Evolutionary conservation across 257 asterid species (phyloP).

Genomic region (Solanum chmielewskii): DNA sequence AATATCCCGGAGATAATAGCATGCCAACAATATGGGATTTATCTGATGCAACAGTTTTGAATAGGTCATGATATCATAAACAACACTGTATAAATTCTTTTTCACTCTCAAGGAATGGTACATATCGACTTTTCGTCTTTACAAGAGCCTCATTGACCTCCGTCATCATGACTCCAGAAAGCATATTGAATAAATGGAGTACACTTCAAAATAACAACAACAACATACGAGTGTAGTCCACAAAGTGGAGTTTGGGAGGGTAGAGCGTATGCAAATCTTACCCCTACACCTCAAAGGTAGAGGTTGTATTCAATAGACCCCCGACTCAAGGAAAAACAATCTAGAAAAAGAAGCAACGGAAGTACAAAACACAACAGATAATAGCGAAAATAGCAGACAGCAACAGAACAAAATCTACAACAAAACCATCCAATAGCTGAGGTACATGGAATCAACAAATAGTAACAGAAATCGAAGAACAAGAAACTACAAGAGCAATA

Average conservation of each 20-base stretch:
- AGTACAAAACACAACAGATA: background rate
- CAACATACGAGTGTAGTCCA: background rate
- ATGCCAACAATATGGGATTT: background rate
- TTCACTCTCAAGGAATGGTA: background rate
- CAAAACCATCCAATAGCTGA: background rate
- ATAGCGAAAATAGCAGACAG: background rate
- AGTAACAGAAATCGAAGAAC: background rate
- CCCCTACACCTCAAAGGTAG: background rate
- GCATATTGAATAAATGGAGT: background rate
- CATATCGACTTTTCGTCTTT: background rate
- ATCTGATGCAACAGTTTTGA: background rate
- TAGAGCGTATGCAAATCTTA: background rate
- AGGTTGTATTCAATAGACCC: background rate
- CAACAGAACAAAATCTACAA: background rate
- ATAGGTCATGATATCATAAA: background rate
- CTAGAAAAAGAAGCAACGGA: background rate
- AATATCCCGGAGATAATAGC: background rate
- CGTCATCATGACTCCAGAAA: background rate
- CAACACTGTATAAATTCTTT: background rate
- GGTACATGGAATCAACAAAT: background rate
- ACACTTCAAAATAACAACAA: background rate
- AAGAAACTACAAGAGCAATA: background rate
- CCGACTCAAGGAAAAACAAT: background rate
- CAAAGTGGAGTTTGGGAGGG: background rate
- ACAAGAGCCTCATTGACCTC: background rate